Percentiles rank a stretch among this genome's conserved stretches.
Conservation (phyloP, 1,139 yeast species). For the Suhomyces bolitotheri region DNA sequence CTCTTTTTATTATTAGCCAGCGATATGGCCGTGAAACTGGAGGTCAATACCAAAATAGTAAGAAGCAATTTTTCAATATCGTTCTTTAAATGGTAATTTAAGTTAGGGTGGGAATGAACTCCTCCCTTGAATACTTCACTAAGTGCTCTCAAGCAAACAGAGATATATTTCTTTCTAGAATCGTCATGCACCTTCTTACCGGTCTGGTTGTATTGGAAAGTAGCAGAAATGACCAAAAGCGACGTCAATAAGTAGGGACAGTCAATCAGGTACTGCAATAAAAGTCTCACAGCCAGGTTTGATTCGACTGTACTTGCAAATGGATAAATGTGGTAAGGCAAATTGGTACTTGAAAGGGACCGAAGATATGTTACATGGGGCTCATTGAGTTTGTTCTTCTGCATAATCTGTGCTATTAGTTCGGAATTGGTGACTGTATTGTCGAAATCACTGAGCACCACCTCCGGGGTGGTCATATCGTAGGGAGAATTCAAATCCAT, state of each 20-base stretch:
- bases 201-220: constrained; percentile 37
- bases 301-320: constrained; percentile 39
- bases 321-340: constrained; percentile 38
- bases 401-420: constrained; percentile 27
- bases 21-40: constrained; percentile 38
- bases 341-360: constrained; percentile 28
- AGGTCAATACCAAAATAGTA: constrained; percentile 40
- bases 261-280: constrained; percentile 35
- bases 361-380: constrained; percentile 37
- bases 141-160: constrained; percentile 33
- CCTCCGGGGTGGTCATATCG: constrained; percentile 3
- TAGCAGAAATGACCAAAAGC: constrained; percentile 40
- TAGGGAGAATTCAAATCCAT: constrained; percentile 7
- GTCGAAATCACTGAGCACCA: constrained; percentile 8
- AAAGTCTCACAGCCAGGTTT: constrained; percentile 36
- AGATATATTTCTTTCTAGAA: constrained; percentile 33
- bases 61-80: constrained; percentile 41
- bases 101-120: constrained; percentile 4
- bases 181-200: constrained; percentile 32
- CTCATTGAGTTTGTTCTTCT: constrained; percentile 25
- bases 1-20: constrained; percentile 14
- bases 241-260: constrained; percentile 40
- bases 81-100: constrained; percentile 16
- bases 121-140: constrained; percentile 33
- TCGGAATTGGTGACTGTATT: constrained; percentile 19